Base-by-base conservation (phyloP, 2,329 filamentous ascomycete species). In the Diplodia intermedia region DNA sequence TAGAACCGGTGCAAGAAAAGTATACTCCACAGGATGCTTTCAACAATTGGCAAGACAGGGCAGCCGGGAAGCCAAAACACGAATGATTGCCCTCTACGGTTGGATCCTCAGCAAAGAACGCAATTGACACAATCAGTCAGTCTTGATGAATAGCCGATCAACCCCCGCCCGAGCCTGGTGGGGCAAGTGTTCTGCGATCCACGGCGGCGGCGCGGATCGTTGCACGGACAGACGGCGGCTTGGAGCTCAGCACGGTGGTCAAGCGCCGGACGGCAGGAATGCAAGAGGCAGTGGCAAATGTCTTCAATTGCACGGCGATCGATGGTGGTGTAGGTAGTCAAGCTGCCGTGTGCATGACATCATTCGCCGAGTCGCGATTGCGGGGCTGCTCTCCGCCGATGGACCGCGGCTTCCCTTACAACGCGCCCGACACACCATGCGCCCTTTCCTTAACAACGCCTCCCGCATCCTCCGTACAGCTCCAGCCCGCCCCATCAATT, bases 401-500 rank as follows among this genome's bases (percentile, higher is more conserved):
- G 26, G 36, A 26, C 60, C 60, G 43, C 33, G n/a, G 23, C 23
- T n/a, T 20, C 11, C 43, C 31, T 49, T n/a, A 31, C 29, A 38
- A 9, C 23, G 23, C 23, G 12, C 33, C 15, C 50, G 5, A 14
- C 18, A 14, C 18, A 9, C 62, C 20, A 67, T 67, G 66, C 66
- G 55, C 56, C 53, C 33, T 20, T 15, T 67, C 9, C 18, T 62
- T 2, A 33, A 20, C 49, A 53, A 11, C 33, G 12, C 66, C 36
- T 18, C 66, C n/a, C 66, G 55, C 36, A 49, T 62, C 49, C 47
- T 67, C 26, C 55, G 66, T 31, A 50, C 55, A 38, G 14, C 65
- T n/a, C 65, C 54, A 38, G 9, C 61, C 47, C 23, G 47, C 6
- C 55, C 56, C 12, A 36, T 12, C 33, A 4, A 18, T 18, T 62